Evolutionary conservation across 208 protist genomes (phyloP).

Genomic region (Acanthamoeba castellanii): DNA sequence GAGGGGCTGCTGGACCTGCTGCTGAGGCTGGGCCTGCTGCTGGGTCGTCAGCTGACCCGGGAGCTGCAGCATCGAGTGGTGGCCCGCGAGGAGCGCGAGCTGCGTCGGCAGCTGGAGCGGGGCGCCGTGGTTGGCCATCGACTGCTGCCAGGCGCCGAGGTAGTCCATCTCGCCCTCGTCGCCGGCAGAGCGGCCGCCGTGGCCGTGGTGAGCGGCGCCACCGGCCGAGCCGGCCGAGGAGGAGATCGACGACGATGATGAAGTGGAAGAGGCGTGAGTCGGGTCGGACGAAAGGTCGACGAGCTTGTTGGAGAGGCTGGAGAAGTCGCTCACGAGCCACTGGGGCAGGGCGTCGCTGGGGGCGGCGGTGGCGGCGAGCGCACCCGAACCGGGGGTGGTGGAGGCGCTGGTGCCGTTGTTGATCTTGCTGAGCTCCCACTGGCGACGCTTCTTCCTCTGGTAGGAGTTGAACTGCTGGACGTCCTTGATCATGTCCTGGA

Average conservation of each 20-base stretch:
- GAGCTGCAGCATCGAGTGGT: neutral
- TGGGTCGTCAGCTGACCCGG: neutral
- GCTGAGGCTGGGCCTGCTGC: neutral
- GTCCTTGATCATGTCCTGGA: constrained; percentile 58
- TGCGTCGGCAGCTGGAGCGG: constrained; percentile 9
- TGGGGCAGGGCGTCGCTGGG: constrained; percentile 38
- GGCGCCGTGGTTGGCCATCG: constrained; percentile 3
- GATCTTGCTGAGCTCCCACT: constrained; percentile 49
- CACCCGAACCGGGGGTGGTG: neutral
- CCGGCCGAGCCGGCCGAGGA: neutral
- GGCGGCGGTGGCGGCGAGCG: neutral
- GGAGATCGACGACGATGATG: neutral
- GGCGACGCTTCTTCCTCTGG: constrained; percentile 28
- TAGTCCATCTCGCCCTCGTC: constrained; percentile 32
- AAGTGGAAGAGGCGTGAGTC: neutral
- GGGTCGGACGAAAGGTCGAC: constrained; percentile 25
- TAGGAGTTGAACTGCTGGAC: constrained; percentile 49
- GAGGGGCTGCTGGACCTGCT: neutral
- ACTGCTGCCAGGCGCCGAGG: constrained; percentile 35
- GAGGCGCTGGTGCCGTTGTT: neutral
- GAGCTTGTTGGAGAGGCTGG: constrained; percentile 44
- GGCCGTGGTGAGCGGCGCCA: neutral
- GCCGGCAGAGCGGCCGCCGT: neutral
- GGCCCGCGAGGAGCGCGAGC: neutral
- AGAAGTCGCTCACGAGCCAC: constrained; percentile 54